Evolutionary conservation across 176 grass and related monocot species (phyloP).

Genomic region (Zoysia pacifica): DNA sequence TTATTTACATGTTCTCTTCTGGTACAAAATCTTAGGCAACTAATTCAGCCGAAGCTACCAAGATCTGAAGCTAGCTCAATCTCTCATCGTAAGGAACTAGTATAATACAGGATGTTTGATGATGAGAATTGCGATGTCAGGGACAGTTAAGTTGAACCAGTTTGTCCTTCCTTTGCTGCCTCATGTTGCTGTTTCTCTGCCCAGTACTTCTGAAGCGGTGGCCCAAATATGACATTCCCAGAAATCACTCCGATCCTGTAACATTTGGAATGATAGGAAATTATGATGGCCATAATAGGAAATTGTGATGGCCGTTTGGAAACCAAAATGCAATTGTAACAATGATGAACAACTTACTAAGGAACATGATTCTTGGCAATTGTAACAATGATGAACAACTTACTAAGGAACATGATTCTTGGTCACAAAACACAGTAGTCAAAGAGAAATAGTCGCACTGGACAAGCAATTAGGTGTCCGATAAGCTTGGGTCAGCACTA

Average conservation of each 20-base stretch:
- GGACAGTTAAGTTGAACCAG: constrained; percentile 36
- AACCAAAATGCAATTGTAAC: not conserved
- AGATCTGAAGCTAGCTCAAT: not conserved
- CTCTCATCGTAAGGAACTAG: not conserved
- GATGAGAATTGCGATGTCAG: not conserved
- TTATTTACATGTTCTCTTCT: not conserved
- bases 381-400: too few relatives aligned
- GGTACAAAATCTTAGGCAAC: not conserved
- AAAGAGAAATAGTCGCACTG: too few relatives aligned
- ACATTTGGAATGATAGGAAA: not conserved
- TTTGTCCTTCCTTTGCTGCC: constrained; percentile 50
- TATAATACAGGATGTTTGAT: not conserved
- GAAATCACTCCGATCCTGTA: constrained; percentile 75
- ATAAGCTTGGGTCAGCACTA: too few relatives aligned
- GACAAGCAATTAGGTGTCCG: too few relatives aligned
- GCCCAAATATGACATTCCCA: constrained; percentile 87
- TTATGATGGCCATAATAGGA: not conserved
- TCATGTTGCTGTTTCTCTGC: constrained; percentile 66
- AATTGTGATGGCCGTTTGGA: not conserved
- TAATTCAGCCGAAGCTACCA: not conserved
- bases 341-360: too few relatives aligned
- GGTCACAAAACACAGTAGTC: too few relatives aligned
- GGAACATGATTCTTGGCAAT: too few relatives aligned
- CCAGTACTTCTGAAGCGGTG: constrained; percentile 87
- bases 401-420: too few relatives aligned